phyloP scores from a whole-genome alignment of 2,329 filamentous ascomycete genomes.

The Monosporascus sp. region DNA sequence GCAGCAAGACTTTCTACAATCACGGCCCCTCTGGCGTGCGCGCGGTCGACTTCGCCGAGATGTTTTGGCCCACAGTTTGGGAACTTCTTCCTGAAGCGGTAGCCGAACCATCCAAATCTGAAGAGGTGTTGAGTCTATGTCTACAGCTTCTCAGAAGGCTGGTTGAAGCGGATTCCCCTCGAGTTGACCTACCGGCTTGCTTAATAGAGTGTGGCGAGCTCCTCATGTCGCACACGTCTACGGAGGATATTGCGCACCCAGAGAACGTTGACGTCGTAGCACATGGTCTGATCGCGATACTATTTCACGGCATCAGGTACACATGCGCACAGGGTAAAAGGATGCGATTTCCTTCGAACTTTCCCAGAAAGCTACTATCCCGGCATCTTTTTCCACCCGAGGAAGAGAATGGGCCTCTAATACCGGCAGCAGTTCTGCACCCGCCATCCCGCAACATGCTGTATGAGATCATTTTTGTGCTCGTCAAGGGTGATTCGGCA shows the following conservation, averaged over 20 bases:
- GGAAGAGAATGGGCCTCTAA: slow-evolving; percentile 20
- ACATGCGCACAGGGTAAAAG: slow-evolving; percentile 16
- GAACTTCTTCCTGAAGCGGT: slow-evolving; percentile 32
- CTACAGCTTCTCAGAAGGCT: slow-evolving; percentile 24
- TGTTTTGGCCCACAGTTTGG: slow-evolving; percentile 42
- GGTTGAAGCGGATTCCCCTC: slow-evolving; percentile 16
- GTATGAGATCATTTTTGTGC: slow-evolving; percentile 52
- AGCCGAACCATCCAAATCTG: slow-evolving; percentile 29
- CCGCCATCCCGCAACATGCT: slow-evolving; percentile 52
- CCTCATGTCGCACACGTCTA: slow-evolving; percentile 17
- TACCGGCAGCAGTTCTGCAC: slow-evolving; percentile 44
- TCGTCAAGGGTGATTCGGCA: slow-evolving; percentile 46
- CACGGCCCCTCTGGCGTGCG: slow-evolving; percentile 21
- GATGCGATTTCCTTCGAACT: slow-evolving; percentile 13
- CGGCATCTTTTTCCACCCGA: slow-evolving; percentile 60
- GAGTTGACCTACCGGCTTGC: slow-evolving; percentile 18
- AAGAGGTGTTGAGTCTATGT: slow-evolving; percentile 33
- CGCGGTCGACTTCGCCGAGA: slow-evolving; percentile 34
- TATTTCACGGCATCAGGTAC: slow-evolving; percentile 25
- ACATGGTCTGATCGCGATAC: slow-evolving; percentile 29
- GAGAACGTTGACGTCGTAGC: slow-evolving; percentile 31
- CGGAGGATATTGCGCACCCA: slow-evolving; percentile 34
- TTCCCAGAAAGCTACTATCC: slow-evolving; percentile 50
- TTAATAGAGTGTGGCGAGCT: slow-evolving; percentile 20
- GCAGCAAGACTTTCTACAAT: slow-evolving; percentile 11